Evolutionary conservation across 805 yeast genomes (phyloP).

Genomic region (Candida easanensis): DNA sequence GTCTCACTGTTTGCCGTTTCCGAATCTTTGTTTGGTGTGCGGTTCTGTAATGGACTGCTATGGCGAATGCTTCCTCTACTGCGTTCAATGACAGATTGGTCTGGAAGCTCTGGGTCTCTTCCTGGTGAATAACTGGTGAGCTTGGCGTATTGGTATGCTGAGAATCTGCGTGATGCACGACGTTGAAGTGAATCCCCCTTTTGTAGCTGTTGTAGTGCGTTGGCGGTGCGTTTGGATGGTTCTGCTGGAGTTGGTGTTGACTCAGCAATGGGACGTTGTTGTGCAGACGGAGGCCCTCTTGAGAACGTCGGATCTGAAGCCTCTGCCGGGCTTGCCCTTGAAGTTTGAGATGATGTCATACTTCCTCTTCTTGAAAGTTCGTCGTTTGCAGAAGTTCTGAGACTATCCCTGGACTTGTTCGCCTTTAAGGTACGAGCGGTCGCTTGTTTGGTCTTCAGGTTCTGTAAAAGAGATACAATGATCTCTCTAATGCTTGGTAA

Average conservation of each 20-base stretch:
- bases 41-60: slow-evolving; percentile 10
- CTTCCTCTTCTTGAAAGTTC: slow-evolving; percentile 12
- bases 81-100: slow-evolving; percentile 19
- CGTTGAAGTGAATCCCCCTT: slow-evolving; percentile 81
- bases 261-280: slow-evolving; percentile 12
- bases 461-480: slow-evolving; percentile 75
- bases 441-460: slow-evolving; percentile 75
- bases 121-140: slow-evolving; percentile 47
- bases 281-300: background rate
- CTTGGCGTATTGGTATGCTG: slow-evolving; percentile 89
- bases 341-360: background rate
- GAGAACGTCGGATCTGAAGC: background rate
- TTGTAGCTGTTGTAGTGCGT: slow-evolving; percentile 76
- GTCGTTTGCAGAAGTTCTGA: slow-evolving; percentile 14
- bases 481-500: slow-evolving; percentile 84
- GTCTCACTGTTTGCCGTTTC: background rate
- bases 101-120: slow-evolving; percentile 28
- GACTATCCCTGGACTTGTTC: slow-evolving; percentile 25
- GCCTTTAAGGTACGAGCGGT: slow-evolving; percentile 40
- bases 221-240: slow-evolving; percentile 26
- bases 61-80: slow-evolving; percentile 15
- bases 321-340: slow-evolving; percentile 10
- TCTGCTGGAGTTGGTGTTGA: slow-evolving; percentile 1
- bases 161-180: slow-evolving; percentile 89
- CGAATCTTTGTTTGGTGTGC: slow-evolving; percentile 4